phyloP scores from a whole-genome alignment of 139 green algal species.

The Micractinium sp. region DNA sequence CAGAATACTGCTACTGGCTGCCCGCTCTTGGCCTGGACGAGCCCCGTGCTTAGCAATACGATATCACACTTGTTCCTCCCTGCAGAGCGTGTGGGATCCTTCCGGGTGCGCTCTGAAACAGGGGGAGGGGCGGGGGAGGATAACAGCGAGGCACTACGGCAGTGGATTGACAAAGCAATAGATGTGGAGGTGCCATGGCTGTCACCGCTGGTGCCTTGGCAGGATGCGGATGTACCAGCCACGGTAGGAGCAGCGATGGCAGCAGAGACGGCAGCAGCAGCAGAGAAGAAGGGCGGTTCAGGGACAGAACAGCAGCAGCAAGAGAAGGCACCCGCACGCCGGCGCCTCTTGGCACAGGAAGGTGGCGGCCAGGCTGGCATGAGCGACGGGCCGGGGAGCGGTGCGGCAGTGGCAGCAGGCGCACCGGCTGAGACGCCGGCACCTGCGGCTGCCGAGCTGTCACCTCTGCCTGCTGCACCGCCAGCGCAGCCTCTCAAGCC shows the following conservation, averaged over 20 bases:
- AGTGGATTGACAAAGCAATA: slow-evolving; percentile 1
- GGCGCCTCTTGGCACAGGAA: too few relatives aligned
- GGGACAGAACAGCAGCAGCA: neutral
- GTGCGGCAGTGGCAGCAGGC: neutral
- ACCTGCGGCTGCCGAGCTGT: too few relatives aligned
- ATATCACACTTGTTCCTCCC: neutral
- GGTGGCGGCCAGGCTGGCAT: too few relatives aligned
- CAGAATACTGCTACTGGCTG: neutral
- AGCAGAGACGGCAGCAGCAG: neutral
- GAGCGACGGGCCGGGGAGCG: too few relatives aligned
- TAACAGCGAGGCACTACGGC: neutral
- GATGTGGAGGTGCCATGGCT: slow-evolving; percentile 15
- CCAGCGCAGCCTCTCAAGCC: too few relatives aligned
- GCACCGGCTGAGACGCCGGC: neutral
- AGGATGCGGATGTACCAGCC: neutral
- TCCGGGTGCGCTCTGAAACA: slow-evolving; percentile 3
- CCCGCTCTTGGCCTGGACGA: neutral
- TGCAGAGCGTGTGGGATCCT: slow-evolving; percentile 20
- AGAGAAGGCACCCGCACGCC: neutral
- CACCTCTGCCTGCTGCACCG: neutral
- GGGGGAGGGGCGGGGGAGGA: neutral
- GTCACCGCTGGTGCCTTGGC: slow-evolving; percentile 21
- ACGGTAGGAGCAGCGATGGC: neutral
- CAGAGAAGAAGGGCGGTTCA: neutral
- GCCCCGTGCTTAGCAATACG: neutral